These are phyloP conservation scores for Stentor roeselii DNA, from an alignment of 73 alveolate species.

Conservation along the genomic window DNA sequence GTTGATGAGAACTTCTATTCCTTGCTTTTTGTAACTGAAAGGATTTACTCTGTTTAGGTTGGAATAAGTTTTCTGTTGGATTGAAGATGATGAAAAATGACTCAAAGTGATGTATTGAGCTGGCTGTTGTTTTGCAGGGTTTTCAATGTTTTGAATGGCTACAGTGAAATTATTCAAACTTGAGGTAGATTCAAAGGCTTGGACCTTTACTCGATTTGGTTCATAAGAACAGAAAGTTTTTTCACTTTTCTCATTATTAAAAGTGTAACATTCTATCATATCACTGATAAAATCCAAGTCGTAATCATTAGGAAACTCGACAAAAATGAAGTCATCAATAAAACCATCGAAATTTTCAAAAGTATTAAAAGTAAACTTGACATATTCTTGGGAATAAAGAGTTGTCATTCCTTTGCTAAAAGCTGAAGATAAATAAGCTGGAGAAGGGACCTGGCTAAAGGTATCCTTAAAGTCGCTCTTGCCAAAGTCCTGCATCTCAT, in stretches of 20 bases:
- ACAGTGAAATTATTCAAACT: not conserved
- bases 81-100: not conserved
- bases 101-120: not conserved
- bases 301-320: not conserved
- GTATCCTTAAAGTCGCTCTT: not conserved
- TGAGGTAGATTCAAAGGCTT: not conserved
- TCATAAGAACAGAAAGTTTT: not conserved
- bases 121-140: not conserved
- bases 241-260: not conserved
- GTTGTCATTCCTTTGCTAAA: not conserved
- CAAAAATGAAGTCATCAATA: not conserved
- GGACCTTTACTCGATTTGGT: not conserved
- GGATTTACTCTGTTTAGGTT: conserved; percentile 14
- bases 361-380: not conserved
- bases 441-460: not conserved
- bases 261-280: not conserved
- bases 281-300: not conserved
- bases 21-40: not conserved
- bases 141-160: not conserved
- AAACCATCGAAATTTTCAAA: not conserved
- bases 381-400: not conserved
- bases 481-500: conserved; percentile 27
- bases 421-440: not conserved
- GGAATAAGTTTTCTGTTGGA: not conserved
- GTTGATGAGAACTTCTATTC: not conserved